Percentiles rank a stretch among this genome's conserved stretches.
phyloP scores from a whole-genome alignment of 495 filamentous ascomycete genomes.

The Penicillium fimorum region DNA sequence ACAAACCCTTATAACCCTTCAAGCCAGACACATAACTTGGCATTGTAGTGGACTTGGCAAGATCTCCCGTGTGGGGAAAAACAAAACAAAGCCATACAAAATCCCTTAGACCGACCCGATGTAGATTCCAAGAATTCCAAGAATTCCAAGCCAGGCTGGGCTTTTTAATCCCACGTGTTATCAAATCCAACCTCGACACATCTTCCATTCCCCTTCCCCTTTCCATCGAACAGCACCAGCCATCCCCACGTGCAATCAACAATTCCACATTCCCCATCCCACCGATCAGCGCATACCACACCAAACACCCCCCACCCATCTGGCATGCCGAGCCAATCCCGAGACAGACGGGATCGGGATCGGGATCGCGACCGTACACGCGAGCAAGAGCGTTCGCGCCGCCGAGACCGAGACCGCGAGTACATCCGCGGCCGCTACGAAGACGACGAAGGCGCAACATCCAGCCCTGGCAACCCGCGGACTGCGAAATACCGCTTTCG shows the following conservation, averaged over 20 bases:
- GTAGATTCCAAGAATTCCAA: not conserved
- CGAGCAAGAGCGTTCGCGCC: conserved; percentile 22
- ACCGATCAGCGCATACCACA: not conserved
- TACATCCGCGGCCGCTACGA: conserved; percentile 30
- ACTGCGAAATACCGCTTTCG: conserved; percentile 25
- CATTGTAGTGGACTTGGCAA: not conserved
- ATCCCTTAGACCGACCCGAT: not conserved
- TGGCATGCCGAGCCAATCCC: conserved; percentile 42
- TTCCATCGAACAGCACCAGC: conserved; percentile 1
- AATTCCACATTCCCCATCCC: conserved; percentile 3
- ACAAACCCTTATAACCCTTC: too few species aligned
- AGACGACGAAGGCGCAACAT: conserved; percentile 17
- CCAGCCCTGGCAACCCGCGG: conserved; percentile 19
- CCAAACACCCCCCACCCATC: not conserved
- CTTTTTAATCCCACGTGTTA: not conserved
- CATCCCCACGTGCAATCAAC: not conserved
- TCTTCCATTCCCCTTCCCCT: conserved; percentile 1
- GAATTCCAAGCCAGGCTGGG: not conserved
- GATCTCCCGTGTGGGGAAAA: conserved; percentile 22
- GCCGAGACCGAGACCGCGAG: conserved; percentile 25
- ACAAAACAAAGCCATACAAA: conserved; percentile 20
- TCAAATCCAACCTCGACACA: not conserved
- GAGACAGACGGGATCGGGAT: conserved; percentile 41
- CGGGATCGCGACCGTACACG: conserved; percentile 39
- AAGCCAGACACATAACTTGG: too few species aligned